Evolutionary conservation across 1,284 basidiomycete species (phyloP).

Genomic region (Hypsizygus ulmarius): DNA sequence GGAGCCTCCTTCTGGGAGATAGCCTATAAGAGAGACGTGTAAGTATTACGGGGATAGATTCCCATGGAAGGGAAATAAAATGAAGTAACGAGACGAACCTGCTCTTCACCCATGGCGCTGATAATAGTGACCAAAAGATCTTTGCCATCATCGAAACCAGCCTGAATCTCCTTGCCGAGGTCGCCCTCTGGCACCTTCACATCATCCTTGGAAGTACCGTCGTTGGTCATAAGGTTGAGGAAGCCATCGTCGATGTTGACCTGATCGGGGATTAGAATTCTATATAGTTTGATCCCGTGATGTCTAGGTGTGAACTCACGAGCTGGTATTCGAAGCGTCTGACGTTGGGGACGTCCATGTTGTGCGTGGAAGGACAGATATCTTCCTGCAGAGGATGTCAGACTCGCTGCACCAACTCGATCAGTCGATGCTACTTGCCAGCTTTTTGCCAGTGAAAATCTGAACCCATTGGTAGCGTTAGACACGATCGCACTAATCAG

Average conservation of each 20-base stretch:
- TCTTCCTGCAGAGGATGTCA: conserved; percentile 69
- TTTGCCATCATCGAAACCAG: conserved; percentile 83
- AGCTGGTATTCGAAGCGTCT: conserved; percentile 89
- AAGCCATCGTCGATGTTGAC: conserved; percentile 88
- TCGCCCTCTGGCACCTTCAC: conserved; percentile 91
- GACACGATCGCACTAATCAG: conserved; percentile 7
- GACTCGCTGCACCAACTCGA: conserved; percentile 5
- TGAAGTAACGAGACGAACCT: conserved; percentile 41
- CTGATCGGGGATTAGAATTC: conserved; percentile 32
- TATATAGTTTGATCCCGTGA: conserved; percentile 14
- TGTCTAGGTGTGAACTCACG: conserved; percentile 44
- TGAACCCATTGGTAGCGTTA: conserved; percentile 27
- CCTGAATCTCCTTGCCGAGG: conserved; percentile 74
- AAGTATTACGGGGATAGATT: too few relatives aligned
- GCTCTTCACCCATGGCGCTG: conserved; percentile 90
- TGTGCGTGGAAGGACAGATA: conserved; percentile 98
- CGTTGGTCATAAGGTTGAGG: conserved; percentile 91
- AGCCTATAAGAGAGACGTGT: conserved; percentile 44
- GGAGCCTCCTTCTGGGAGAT: conserved; percentile 86
- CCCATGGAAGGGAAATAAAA: conserved; percentile 5
- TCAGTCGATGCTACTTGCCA: conserved; percentile 43
- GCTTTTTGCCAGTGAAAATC: conserved; percentile 97
- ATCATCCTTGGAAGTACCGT: conserved; percentile 91
- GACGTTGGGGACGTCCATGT: conserved; percentile 99
- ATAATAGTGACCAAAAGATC: conserved; percentile 89